Evolutionary conservation across 768 basidiomycete genomes (phyloP).

Genomic region (Fibroporia radiculosa): DNA sequence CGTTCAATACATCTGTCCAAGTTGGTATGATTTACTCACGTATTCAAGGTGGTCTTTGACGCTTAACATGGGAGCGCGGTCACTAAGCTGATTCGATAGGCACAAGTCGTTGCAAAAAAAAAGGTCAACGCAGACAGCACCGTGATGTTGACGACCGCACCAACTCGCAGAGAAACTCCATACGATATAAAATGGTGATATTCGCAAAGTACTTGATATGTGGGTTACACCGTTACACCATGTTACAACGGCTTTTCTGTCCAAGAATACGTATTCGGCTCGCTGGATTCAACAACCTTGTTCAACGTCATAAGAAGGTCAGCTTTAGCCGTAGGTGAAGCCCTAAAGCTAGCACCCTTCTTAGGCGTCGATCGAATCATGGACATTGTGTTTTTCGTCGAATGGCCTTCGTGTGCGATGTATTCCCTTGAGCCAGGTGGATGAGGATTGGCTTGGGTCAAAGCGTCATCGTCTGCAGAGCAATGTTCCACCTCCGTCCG

Average conservation of each 20-base stretch:
- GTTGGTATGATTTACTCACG: no score
- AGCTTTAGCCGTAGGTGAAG: not conserved
- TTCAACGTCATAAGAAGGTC: no score
- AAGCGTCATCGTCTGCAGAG: constrained; percentile 21
- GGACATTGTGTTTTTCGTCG: constrained; percentile 4
- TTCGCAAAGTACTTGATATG: constrained; percentile 38
- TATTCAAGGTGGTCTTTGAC: no score
- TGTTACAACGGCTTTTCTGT: no score
- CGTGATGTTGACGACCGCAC: no score
- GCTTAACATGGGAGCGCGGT: no score
- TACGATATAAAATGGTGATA: constrained; percentile 42
- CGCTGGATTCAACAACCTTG: no score
- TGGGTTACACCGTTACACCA: constrained; percentile 15
- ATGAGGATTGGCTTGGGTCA: constrained; percentile 37
- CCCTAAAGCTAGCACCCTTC: not conserved
- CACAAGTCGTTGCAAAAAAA: no score
- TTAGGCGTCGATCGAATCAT: constrained; percentile 19
- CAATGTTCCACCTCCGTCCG: constrained; percentile 22
- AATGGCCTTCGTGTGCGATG: constrained; percentile 17
- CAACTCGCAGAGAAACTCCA: constrained; percentile 59
- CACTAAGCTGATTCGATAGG: no score
- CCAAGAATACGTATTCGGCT: no score
- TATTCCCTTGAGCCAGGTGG: constrained; percentile 44
- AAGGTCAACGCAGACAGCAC: no score
- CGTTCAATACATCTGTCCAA: no score